Evolutionary conservation across 2,329 filamentous ascomycete genomes (phyloP).

Genomic region (Dactylellina haptotyla): DNA sequence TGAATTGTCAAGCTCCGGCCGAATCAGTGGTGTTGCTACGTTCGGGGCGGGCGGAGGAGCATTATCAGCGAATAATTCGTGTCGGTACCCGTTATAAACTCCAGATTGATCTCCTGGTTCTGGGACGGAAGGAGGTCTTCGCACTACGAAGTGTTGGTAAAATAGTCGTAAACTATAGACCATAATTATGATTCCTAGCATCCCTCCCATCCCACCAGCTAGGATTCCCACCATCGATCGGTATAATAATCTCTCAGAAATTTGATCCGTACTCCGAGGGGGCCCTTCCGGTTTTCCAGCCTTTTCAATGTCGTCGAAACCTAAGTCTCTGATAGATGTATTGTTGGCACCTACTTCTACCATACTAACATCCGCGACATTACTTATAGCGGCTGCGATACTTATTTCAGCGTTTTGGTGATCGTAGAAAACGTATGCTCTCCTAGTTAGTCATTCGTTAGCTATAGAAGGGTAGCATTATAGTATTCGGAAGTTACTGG

Average conservation of each 20-base stretch:
- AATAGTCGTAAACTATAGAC: too few species aligned
- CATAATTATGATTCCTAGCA: background rate
- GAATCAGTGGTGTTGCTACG: too few species aligned
- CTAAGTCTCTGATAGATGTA: background rate
- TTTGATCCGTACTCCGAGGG: background rate
- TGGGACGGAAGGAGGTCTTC: too few species aligned
- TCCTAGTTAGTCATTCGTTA: background rate
- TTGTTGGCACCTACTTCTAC: background rate
- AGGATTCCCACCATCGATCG: background rate
- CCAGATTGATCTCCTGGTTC: too few species aligned
- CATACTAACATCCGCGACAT: background rate
- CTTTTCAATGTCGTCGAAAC: background rate
- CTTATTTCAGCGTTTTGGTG: background rate
- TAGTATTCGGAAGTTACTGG: background rate
- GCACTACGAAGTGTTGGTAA: too few species aligned
- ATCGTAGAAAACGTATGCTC: constrained; percentile 1
- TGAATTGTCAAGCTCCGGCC: background rate
- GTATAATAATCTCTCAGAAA: background rate
- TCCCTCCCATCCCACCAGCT: background rate
- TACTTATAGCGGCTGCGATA: background rate
- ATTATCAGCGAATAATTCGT: too few species aligned
- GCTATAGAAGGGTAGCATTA: background rate
- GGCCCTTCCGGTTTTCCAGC: too few species aligned
- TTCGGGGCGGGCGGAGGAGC: too few species aligned
- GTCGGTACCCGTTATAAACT: too few species aligned